Conservation (phyloP, 2,329 filamentous ascomycete species). For the Alternaria burnsii region DNA sequence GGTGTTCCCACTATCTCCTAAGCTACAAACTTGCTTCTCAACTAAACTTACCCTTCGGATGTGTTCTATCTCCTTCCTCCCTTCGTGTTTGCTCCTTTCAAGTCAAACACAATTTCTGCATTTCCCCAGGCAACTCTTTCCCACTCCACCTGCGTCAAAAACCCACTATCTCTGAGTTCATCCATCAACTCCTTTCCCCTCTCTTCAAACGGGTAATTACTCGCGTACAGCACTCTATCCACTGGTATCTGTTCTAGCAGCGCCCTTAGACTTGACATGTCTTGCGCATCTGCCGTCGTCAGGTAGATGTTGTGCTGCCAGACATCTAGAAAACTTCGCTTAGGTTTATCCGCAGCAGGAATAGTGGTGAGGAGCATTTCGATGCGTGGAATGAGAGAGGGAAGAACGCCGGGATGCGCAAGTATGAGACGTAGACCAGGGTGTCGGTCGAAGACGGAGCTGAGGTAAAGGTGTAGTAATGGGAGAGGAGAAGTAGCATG, state of each 20-base stretch:
- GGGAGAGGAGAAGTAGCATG: constrained; percentile 61
- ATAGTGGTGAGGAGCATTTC: constrained; percentile 34
- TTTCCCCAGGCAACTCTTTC: constrained; percentile 61
- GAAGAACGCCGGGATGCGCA: constrained; percentile 62
- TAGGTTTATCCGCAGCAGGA: constrained; percentile 25
- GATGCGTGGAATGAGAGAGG: constrained; percentile 63
- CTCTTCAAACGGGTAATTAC: constrained; percentile 65
- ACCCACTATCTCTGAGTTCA: constrained; percentile 59
- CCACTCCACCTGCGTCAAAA: constrained; percentile 60
- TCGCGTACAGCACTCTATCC: constrained; percentile 64
- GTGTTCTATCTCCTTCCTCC: background rate
- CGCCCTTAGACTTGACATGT: constrained; percentile 58
- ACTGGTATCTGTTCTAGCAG: constrained; percentile 56
- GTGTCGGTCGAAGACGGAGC: constrained; percentile 64
- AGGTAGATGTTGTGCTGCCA: constrained; percentile 67
- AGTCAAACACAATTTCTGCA: constrained; percentile 52
- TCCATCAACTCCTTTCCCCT: constrained; percentile 60
- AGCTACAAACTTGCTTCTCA: background rate
- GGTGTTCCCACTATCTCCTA: background rate
- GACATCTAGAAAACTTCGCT: constrained; percentile 56
- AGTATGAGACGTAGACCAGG: constrained; percentile 64
- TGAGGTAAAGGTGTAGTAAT: constrained; percentile 60
- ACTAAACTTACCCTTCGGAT: background rate
- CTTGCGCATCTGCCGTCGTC: constrained; percentile 65
- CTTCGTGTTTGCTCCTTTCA: constrained; percentile 11